phyloP scores from a whole-genome alignment of 352 stramenopile species.

The Globisporangium lucens region DNA sequence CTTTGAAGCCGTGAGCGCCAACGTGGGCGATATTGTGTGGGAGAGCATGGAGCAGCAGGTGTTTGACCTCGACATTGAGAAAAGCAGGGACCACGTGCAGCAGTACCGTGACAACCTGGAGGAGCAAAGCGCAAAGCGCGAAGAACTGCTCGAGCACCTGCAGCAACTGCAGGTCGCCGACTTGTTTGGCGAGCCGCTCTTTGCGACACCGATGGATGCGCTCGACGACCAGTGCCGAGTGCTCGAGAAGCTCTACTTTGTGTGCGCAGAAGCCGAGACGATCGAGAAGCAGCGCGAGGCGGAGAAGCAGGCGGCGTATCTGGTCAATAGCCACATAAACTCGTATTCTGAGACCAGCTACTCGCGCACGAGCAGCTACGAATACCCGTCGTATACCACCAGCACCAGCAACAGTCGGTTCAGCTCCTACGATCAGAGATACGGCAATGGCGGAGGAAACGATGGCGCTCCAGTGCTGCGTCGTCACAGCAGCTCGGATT shows the following conservation, averaged over 20 bases:
- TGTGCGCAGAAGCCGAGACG: constrained; percentile 55
- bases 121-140: constrained; percentile 57
- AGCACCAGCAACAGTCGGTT: neutral
- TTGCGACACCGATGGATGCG: constrained; percentile 25
- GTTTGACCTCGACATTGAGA: constrained; percentile 76
- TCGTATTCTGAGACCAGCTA: constrained; percentile 1
- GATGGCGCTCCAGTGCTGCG: constrained; percentile 28
- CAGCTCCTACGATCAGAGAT: constrained; percentile 3
- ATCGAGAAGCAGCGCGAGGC: constrained; percentile 50
- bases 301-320: constrained; percentile 42
- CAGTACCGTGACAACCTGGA: constrained; percentile 76
- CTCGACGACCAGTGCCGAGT: constrained; percentile 40
- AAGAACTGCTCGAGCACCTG: constrained; percentile 56
- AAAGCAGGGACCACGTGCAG: constrained; percentile 68
- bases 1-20: constrained; percentile 20
- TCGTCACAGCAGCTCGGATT: constrained; percentile 42
- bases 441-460: constrained; percentile 13
- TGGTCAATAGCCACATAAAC: constrained; percentile 20
- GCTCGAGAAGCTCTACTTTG: constrained; percentile 48
- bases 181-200: constrained; percentile 43
- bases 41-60: constrained; percentile 71
- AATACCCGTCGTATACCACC: constrained; percentile 6
- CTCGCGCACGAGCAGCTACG: constrained; percentile 3
- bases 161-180: constrained; percentile 34
- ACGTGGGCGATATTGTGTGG: constrained; percentile 59